These are phyloP conservation scores for Geotrichum macrosporum DNA, from an alignment of 1,139 yeast species.

Conservation along the genomic window DNA sequence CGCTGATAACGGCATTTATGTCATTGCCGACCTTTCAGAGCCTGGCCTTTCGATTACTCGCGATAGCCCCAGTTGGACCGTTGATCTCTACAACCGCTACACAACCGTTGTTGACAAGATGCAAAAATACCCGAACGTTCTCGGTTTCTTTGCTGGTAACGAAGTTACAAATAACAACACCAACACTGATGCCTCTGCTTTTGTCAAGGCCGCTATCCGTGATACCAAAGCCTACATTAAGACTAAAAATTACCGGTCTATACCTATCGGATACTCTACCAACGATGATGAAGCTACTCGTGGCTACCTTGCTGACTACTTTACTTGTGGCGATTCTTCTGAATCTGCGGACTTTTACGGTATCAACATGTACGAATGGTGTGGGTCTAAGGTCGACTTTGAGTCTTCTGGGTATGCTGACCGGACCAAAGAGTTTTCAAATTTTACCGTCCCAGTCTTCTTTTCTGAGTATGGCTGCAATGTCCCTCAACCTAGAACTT, in stretches of 20 bases:
- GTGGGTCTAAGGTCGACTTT: constrained; percentile 80
- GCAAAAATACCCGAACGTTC: constrained; percentile 72
- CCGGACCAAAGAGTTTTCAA: constrained; percentile 65
- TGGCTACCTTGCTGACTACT: constrained; percentile 61
- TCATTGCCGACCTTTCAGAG: constrained; percentile 85
- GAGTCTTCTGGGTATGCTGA: constrained; percentile 74
- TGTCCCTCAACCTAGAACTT: constrained; percentile 58
- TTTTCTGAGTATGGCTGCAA: constrained; percentile 95
- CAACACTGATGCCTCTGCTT: constrained; percentile 68
- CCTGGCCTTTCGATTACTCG: constrained; percentile 76
- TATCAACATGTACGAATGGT: constrained; percentile 97
- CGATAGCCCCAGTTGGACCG: constrained; percentile 65
- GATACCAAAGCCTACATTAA: constrained; percentile 77
- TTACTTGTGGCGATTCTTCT: constrained; percentile 67
- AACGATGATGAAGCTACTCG: constrained; percentile 72
- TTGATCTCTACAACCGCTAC: constrained; percentile 50
- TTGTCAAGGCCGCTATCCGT: constrained; percentile 74
- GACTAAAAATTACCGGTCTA: constrained; percentile 53
- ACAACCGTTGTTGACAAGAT: constrained; percentile 74
- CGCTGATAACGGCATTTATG: constrained; percentile 88
- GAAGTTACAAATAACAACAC: constrained; percentile 77
- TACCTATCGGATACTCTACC: constrained; percentile 96
- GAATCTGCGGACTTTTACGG: constrained; percentile 90
- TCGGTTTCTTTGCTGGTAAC: constrained; percentile 94
- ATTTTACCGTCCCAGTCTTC: constrained; percentile 71